A percentile compares a stretch with the other conserved stretches of the same genome.
These are phyloP conservation scores for Puccinia brachypodii DNA, from an alignment of 1,284 basidiomycete genomes.

Conservation along the genomic window DNA sequence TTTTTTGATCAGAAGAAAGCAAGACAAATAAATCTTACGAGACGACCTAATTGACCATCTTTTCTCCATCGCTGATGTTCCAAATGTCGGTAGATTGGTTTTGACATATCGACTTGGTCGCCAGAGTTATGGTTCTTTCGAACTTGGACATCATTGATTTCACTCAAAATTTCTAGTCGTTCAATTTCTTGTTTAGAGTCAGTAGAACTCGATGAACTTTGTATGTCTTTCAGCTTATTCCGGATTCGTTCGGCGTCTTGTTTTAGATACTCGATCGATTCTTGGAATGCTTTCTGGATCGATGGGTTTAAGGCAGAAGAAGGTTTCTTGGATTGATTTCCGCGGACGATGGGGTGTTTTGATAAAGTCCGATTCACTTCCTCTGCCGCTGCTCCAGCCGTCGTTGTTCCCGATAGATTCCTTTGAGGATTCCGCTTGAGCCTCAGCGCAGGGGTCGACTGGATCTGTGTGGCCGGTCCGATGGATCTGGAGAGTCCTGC, in stretches of 20 bases:
- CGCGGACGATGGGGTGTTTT: not conserved
- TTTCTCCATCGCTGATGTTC: constrained; percentile 81
- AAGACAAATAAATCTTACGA: constrained; percentile 62
- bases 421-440: not conserved
- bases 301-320: not conserved
- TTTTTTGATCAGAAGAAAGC: not conserved
- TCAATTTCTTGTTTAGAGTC: constrained; percentile 2
- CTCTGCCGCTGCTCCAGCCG: not conserved
- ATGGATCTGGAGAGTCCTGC: not conserved
- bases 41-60: constrained; percentile 75
- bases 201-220: not conserved
- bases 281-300: constrained; percentile 15
- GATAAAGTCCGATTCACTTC: not conserved
- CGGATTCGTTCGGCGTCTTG: constrained; percentile 8
- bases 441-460: not conserved
- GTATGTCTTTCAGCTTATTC: not conserved
- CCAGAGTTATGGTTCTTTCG: not conserved
- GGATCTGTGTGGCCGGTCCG: not conserved
- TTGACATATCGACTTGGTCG: constrained; percentile 57
- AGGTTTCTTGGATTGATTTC: not conserved
- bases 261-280: constrained; percentile 2
- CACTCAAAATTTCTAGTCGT: constrained; percentile 32
- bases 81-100: constrained; percentile 73
- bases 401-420: not conserved
- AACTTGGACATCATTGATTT: constrained; percentile 40